Percentiles rank a stretch among this genome's conserved stretches.
Evolutionary conservation across 2,329 filamentous ascomycete species (phyloP).

Genomic region (Sarocladiaceae sp.): DNA sequence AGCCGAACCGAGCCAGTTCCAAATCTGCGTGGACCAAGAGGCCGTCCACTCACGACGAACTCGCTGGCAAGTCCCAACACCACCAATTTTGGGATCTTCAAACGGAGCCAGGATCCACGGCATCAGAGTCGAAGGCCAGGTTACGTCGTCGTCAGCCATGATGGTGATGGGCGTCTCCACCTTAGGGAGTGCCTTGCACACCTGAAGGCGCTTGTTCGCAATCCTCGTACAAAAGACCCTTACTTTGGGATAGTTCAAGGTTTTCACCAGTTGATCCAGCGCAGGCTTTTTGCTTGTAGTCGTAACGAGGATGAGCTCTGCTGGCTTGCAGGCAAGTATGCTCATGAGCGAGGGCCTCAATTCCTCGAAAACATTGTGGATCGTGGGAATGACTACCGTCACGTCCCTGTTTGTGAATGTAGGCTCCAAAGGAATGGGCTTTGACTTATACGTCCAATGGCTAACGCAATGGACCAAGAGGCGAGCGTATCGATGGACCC

Average conservation of each 20-base stretch:
- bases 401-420: constrained; percentile 75
- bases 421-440: constrained; percentile 76
- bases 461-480: constrained; percentile 78
- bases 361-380: constrained; percentile 80
- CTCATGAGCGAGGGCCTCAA: constrained; percentile 74
- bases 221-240: constrained; percentile 71
- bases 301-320: constrained; percentile 77
- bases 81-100: constrained; percentile 75
- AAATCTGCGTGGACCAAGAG: constrained; percentile 57
- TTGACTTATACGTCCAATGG: constrained; percentile 82
- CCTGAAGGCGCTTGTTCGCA: constrained; percentile 92
- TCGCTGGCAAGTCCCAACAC: constrained; percentile 86
- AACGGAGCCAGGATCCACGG: constrained; percentile 93
- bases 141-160: constrained; percentile 94
- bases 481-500: constrained; percentile 82
- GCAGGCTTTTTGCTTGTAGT: constrained; percentile 71
- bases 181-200: constrained; percentile 82
- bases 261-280: constrained; percentile 60
- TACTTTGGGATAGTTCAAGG: constrained; percentile 55
- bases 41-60: constrained; percentile 62
- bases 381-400: constrained; percentile 88
- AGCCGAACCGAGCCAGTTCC: constrained; percentile 84
- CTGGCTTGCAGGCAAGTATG: constrained; percentile 63
- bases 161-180: constrained; percentile 80
- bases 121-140: constrained; percentile 79